These are phyloP conservation scores for Musa balbisiana DNA, from an alignment of 202 grass and related monocot genomes.

Conservation along the genomic window DNA sequence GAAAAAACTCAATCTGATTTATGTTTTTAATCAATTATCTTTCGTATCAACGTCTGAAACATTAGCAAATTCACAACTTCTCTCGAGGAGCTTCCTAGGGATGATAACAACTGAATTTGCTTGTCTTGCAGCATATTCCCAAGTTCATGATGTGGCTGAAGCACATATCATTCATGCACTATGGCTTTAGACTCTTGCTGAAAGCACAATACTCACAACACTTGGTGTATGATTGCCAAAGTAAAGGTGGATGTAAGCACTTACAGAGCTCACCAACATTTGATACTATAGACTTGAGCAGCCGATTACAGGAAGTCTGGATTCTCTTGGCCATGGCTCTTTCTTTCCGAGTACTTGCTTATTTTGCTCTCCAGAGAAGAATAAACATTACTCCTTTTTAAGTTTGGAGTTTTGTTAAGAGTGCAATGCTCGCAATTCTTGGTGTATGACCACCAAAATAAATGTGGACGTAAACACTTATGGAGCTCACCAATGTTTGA, in stretches of 20 bases:
- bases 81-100: background rate
- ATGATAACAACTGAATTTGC: background rate
- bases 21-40: no score
- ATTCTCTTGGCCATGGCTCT: constrained; percentile 80
- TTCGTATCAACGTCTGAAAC: no score
- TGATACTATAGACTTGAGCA: constrained; percentile 61
- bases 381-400: constrained; percentile 54
- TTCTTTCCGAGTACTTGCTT: constrained; percentile 62
- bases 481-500: constrained; percentile 74
- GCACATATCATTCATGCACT: constrained; percentile 90
- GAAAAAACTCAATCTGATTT: no score
- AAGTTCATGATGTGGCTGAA: constrained; percentile 78
- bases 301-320: constrained; percentile 50
- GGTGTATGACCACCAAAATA: constrained; percentile 49
- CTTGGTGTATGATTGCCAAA: constrained; percentile 58
- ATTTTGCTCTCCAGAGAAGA: constrained; percentile 58
- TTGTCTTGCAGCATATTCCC: constrained; percentile 55
- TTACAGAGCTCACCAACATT: constrained; percentile 79
- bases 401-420: constrained; percentile 37
- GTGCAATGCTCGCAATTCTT: constrained; percentile 72
- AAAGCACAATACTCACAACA: constrained; percentile 84
- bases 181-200: constrained; percentile 75
- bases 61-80: no score
- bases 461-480: constrained; percentile 41
- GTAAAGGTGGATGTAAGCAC: constrained; percentile 38